Evolutionary conservation across 345 rosid species (phyloP), one percentile per base, ranked within the genome.

Genomic region (Pugionium dolabratum): DNA sequence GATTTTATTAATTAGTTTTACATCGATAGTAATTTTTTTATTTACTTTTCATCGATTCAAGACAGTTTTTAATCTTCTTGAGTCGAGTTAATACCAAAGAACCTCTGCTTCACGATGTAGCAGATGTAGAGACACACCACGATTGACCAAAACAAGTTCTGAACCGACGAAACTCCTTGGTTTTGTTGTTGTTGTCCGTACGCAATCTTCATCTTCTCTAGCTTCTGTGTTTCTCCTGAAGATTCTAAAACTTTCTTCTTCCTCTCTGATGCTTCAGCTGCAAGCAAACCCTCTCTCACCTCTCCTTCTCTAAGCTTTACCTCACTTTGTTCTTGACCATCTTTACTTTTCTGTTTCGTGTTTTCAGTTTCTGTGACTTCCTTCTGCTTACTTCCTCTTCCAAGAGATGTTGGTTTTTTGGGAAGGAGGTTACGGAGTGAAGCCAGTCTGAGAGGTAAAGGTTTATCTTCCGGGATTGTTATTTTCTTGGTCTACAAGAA

Each of bases 401-500:
- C 71, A 42, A 57, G 35, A 59, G 67, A 54, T 7, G 61, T 5
- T 37, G 68, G 36, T 29, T 54, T 74, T 26, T 55, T 67, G 25
- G 78, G 73, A 48, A 74, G 60, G 2, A 74, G 47, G 78, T 74
- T 74, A 29, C 78, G 78, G 1, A 74, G 65, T 49, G 76, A 39
- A 10, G 82, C 57, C 8, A 68, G 28, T 53, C 62, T 69, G 58
- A 58, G 32, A 45, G 75, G 74, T 41, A 45, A 59, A 9, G 78
- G 42, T 58, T 74, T 83, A 44, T 79, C 78, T 4, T 41, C 76
- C 29, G 81, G 81, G 75, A 85, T 62, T 43, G 89, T 78, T 33
- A 86, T 84, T 27, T 76, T 77, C 81, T 66, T 83, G 36, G 72
- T 82, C 97, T 90, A 71, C 49, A 75, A 59, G 72, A 54, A 43